Conservation (phyloP, 495 filamentous ascomycete genomes). For the Talaromyces nanjingensis region DNA sequence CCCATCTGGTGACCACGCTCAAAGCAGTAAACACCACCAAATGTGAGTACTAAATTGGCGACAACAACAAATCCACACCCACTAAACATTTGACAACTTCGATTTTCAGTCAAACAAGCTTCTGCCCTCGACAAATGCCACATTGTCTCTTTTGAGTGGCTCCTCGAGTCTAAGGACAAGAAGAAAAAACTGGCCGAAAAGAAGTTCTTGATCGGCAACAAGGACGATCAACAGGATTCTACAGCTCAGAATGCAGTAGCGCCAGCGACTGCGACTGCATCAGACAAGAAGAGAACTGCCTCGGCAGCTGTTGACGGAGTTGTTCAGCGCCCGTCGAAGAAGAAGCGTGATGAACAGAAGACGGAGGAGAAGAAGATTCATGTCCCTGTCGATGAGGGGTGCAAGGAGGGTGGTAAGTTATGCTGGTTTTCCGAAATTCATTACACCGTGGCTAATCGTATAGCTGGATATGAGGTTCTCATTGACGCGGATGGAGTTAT, state of each 20-base stretch:
- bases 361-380: slow-evolving; percentile 29
- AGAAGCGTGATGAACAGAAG: slow-evolving; percentile 38
- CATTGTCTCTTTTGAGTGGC: slow-evolving; percentile 58
- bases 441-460: slow-evolving; percentile 4
- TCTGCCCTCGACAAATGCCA: slow-evolving; percentile 34
- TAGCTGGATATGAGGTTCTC: slow-evolving; percentile 45
- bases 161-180: slow-evolving; percentile 42
- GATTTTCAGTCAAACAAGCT: slow-evolving; percentile 43
- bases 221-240: slow-evolving; percentile 3
- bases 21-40: slow-evolving; percentile 42
- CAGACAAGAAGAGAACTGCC: not conserved
- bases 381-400: slow-evolving; percentile 47
- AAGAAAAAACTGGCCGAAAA: slow-evolving; percentile 38
- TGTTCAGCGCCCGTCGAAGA: slow-evolving; percentile 23
- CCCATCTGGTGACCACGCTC: slow-evolving; percentile 52
- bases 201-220: slow-evolving; percentile 22
- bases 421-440: slow-evolving; percentile 6
- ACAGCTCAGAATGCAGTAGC: not conserved
- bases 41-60: slow-evolving; percentile 19
- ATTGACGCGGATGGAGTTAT: slow-evolving; percentile 57
- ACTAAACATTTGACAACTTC: not conserved
- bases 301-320: slow-evolving; percentile 9
- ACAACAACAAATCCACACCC: not conserved
- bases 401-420: slow-evolving; percentile 24
- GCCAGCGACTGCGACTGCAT: not conserved